Evolutionary conservation across 441 rosid species (phyloP), one percentile per base, ranked within the genome.

Genomic region (Erysimum cheiri): DNA sequence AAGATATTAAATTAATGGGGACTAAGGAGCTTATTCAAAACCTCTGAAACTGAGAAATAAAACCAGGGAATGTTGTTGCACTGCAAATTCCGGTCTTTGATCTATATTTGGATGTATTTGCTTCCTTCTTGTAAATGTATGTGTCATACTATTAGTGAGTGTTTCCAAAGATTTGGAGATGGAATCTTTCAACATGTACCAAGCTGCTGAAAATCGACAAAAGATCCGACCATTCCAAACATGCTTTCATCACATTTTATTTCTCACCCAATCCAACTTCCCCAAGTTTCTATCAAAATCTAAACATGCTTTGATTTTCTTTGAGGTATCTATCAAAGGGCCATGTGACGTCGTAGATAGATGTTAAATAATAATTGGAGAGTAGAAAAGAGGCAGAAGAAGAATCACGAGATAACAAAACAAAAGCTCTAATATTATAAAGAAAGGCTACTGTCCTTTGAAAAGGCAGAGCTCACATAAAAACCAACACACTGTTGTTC

Each of bases 381-480:
- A 0, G 24, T 11, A 58, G 63, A 58, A 40, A 17, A 26, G 52
- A 28, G 5, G 4, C 22, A 8, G 12, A 33, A 32, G 1, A 22
- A 35, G 9, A n/a, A 48, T 7, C 35, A 37, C 5, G 26, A 37
- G 3, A 65, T 24, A 65, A 26, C 17, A 26, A 52, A 36, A 49
- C 26, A 36, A 65, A 65, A 52, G 29, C 58, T 31, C 33, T 37
- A 50, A 3, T 37, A 26, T 13, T 10, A 44, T 14, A 44, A 61
- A 60, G 32, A 13, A 26, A 31, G 52, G 52, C 46, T 35, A 64
- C 15, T 36, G 9, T 65, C 57, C 33, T 33, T 50, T 24, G 26
- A 50, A 49, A 36, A 5, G 47, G 58, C n/a, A 66, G 41, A 40
- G 40, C 31, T 15, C 41, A 54, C 40, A 54, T 53, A n/a, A 66